Evolutionary conservation across 495 filamentous ascomycete genomes (phyloP).

Genomic region (Penicillium arizonense): DNA sequence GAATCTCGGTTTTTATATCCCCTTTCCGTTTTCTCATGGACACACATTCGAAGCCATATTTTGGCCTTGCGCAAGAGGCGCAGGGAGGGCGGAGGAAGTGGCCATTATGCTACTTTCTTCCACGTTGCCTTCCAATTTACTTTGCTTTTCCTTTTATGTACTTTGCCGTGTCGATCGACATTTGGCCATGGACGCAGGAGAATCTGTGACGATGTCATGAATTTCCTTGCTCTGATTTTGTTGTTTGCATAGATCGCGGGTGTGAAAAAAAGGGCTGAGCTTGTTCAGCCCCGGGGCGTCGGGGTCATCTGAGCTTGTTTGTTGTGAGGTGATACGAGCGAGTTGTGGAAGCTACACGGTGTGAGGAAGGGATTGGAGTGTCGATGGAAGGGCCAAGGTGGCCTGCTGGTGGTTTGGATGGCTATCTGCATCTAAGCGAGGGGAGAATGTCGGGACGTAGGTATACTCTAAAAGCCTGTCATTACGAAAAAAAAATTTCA

Average conservation of each 20-base stretch:
- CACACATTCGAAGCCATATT: slow-evolving; percentile 20
- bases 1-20: slow-evolving; percentile 37
- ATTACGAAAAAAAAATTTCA: slow-evolving; percentile 32
- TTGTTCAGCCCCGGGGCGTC: slow-evolving; percentile 2
- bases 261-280: slow-evolving; percentile 3
- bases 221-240: slow-evolving; percentile 26
- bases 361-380: background rate
- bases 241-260: slow-evolving; percentile 16
- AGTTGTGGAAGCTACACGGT: background rate
- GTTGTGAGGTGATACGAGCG: background rate
- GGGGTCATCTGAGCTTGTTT: slow-evolving; percentile 3
- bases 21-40: slow-evolving; percentile 27
- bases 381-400: background rate
- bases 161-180: slow-evolving; percentile 13
- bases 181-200: slow-evolving; percentile 26
- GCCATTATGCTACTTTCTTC: background rate
- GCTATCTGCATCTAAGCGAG: background rate
- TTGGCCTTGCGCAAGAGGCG: background rate
- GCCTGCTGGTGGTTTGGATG: no score
- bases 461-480: slow-evolving; percentile 26
- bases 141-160: slow-evolving; percentile 10
- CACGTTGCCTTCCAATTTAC: background rate
- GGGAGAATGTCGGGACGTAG: slow-evolving; percentile 4
- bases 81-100: slow-evolving; percentile 10
- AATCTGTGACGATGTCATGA: slow-evolving; percentile 43